Percentiles rank a stretch among this genome's conserved stretches.
Evolutionary conservation across 2,329 filamentous ascomycete species (phyloP).

Genomic region (Aspergillus sp.): DNA sequence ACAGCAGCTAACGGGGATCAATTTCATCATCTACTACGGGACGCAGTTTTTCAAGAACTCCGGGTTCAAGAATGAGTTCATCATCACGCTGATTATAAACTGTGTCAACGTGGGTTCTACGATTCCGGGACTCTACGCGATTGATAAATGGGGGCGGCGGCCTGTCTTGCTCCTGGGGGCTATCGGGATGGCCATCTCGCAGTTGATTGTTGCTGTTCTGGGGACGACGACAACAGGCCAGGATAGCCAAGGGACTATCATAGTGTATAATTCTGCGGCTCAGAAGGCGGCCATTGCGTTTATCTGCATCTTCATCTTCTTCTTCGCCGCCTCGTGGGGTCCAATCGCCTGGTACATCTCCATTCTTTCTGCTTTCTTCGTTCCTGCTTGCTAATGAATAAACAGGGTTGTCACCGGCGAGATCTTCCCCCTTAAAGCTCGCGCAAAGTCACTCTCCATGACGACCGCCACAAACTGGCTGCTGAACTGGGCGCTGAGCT

Average conservation of each 20-base stretch:
- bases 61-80: constrained; percentile 45
- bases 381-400: too few species aligned
- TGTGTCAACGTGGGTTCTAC: constrained; percentile 51
- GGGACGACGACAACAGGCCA: constrained; percentile 35
- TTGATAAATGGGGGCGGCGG: constrained; percentile 51
- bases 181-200: constrained; percentile 46
- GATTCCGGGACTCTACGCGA: constrained; percentile 49
- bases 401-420: constrained; percentile 49
- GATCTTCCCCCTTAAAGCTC: constrained; percentile 49
- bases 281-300: constrained; percentile 46
- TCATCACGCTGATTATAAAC: constrained; percentile 50
- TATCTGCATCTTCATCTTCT: constrained; percentile 50
- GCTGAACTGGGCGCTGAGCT: constrained; percentile 76
- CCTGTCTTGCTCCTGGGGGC: constrained; percentile 49
- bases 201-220: constrained; percentile 51
- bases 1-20: constrained; percentile 45
- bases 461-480: constrained; percentile 59
- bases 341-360: constrained; percentile 27
- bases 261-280: constrained; percentile 16
- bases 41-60: constrained; percentile 42
- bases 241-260: too few species aligned
- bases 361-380: too few species aligned
- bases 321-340: constrained; percentile 49
- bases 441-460: constrained; percentile 51
- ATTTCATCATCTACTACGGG: constrained; percentile 46